Evolutionary conservation across 202 grass and related monocot species (phyloP), one percentile per base, ranked within the genome.

Genomic region (Saccharum hybrid): DNA sequence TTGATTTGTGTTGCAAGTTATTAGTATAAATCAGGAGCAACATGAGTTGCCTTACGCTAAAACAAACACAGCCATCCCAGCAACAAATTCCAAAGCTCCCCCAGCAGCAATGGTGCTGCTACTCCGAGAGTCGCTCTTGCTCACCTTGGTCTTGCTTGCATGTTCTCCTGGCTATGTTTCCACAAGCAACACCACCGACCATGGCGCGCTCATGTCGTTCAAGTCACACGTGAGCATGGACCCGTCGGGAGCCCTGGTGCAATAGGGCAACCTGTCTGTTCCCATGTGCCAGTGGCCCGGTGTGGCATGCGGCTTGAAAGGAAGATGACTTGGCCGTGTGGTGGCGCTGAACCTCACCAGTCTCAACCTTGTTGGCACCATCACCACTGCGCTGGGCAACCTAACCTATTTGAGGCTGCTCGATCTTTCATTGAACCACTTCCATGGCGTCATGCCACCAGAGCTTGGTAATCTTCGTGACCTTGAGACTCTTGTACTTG

Each of bases 221-320:
- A 83, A 82, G 67, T 77, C 43, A 65, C 70, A 45, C 5, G 4
- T 86, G n/a, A 40, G 12, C 1, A 10, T 7, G 38, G 82, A 81
- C 34, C 77, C 69, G 3, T 66, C 37, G 23, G 16, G 19, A 6
- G 23, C 79, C 0, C 74, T 89, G 43, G 61, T 16, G 18, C 77
- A 84, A 7, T 92, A 87, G 90, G 65, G 37, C 23, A 79, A 64
- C 63, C 26, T 51, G 15, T 61, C 67, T 15, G 28, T 80, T 38
- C 59, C 72, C 2, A 66, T 37, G 41, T 89, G 90, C 71, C 28
- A n/a, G 26, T 92, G 90, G 90, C 72, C 9, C 28, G 86, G 90
- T 15, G 79, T 92, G 70, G 6, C 62, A 0, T 92, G 90, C 69
- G 72, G 83, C 52, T 6, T 23, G 16, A 60, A 33, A 1, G 77